A percentile compares a stretch with the other conserved stretches of the same genome.
These are phyloP conservation scores for Hippophae tibetana DNA, from an alignment of 306 rosid species.

Conservation along the genomic window DNA sequence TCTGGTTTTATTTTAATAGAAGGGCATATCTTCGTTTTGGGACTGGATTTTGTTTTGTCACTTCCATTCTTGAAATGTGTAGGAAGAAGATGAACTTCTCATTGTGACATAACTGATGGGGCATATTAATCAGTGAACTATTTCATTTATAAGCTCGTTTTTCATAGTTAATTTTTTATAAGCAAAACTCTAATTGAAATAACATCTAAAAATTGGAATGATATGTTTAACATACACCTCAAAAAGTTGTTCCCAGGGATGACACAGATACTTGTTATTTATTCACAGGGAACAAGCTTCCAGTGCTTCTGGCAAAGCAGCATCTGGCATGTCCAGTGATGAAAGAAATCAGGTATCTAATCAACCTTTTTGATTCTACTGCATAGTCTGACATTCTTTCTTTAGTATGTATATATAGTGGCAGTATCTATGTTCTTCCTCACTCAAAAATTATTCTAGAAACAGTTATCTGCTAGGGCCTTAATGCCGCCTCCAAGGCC, in stretches of 20 bases:
- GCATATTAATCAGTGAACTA: no score
- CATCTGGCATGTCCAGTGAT: constrained; percentile 96
- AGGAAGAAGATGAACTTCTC: background rate
- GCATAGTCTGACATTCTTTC: background rate
- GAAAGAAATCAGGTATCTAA: constrained; percentile 79
- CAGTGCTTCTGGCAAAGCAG: constrained; percentile 96
- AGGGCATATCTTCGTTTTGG: constrained; percentile 2
- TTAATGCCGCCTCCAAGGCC: constrained; percentile 97
- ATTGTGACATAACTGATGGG: background rate
- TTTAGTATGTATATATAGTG: background rate
- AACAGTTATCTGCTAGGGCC: constrained; percentile 88
- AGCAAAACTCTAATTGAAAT: no score
- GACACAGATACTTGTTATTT: background rate
- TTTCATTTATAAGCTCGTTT: no score
- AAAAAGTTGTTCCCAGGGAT: no score
- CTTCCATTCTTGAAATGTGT: background rate
- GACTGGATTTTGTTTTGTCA: background rate
- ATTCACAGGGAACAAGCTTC: constrained; percentile 87
- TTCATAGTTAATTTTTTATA: no score
- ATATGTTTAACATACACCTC: no score
- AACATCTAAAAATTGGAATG: no score
- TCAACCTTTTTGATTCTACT: background rate
- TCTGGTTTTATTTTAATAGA: background rate
- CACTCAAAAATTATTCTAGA: constrained; percentile 36
- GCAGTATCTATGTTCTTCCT: background rate